phyloP scores from a whole-genome alignment of 805 yeast species.

The Wickerhamiella azyma region DNA sequence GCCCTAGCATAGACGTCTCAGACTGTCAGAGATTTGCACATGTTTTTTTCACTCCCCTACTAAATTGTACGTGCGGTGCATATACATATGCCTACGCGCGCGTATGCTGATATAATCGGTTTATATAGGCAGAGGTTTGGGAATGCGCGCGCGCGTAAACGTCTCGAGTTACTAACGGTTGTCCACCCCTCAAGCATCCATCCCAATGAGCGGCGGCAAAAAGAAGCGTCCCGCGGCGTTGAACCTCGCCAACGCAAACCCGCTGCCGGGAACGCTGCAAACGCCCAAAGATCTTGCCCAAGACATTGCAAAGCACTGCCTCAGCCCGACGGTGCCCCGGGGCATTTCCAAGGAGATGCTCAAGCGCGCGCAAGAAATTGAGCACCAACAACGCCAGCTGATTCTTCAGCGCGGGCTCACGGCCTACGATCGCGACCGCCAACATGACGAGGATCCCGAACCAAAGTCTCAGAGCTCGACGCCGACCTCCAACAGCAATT shows the following conservation, averaged over 20 bases:
- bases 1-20: too few relatives aligned
- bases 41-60: too few relatives aligned
- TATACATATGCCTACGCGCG: background rate
- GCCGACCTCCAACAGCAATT: slow-evolving; percentile 15
- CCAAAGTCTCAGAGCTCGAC: slow-evolving; percentile 9
- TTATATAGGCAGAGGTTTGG: background rate
- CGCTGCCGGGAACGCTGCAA: slow-evolving; percentile 9
- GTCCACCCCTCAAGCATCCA: too few relatives aligned
- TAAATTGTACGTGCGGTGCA: background rate
- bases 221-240: slow-evolving; percentile 7
- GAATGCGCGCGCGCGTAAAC: background rate
- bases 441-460: slow-evolving; percentile 2
- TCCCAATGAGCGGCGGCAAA: background rate
- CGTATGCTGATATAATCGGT: background rate
- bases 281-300: slow-evolving; percentile 9
- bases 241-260: slow-evolving; percentile 5
- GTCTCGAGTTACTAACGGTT: background rate
- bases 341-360: slow-evolving; percentile 12
- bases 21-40: too few relatives aligned
- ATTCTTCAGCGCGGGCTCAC: slow-evolving; percentile 10
- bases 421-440: slow-evolving; percentile 1
- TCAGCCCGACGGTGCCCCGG: slow-evolving; percentile 13
- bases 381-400: slow-evolving; percentile 13
- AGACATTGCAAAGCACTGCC: slow-evolving; percentile 14
- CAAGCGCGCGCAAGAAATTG: slow-evolving; percentile 12